Conservation (phyloP, 2,329 filamentous ascomycete species). For the Cryoendolithus antarcticus region DNA sequence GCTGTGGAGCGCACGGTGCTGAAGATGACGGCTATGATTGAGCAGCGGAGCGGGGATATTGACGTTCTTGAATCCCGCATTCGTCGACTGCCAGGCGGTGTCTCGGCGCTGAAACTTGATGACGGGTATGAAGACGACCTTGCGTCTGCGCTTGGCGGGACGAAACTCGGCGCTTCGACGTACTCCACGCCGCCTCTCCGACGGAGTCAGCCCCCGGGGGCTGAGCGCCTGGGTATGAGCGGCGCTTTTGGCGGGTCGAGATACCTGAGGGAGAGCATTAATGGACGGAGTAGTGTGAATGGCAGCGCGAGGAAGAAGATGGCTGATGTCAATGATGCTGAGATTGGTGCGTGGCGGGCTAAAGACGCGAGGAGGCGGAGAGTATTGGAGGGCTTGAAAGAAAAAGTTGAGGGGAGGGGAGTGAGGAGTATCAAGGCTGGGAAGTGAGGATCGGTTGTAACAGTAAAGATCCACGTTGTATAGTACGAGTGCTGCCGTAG, state of each 20-base stretch:
- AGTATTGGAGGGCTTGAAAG: constrained; percentile 27
- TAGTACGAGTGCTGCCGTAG: no score
- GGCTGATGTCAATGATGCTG: constrained; percentile 28
- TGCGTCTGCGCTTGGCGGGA: constrained; percentile 16
- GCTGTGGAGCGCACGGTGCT: constrained; percentile 81
- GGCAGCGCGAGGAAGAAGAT: constrained; percentile 23
- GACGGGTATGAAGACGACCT: constrained; percentile 23
- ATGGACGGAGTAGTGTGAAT: constrained; percentile 17
- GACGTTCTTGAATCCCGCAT: constrained; percentile 83
- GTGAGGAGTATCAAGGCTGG: constrained; percentile 1
- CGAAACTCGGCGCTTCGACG: constrained; percentile 19
- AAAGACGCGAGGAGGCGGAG: constrained; percentile 23
- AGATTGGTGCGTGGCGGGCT: constrained; percentile 26
- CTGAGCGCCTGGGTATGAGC: constrained; percentile 23
- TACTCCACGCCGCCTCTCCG: constrained; percentile 25
- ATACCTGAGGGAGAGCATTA: constrained; percentile 11
- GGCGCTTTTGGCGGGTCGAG: constrained; percentile 19
- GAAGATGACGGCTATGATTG: constrained; percentile 86
- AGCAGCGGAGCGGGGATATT: constrained; percentile 82
- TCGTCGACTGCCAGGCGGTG: constrained; percentile 45
- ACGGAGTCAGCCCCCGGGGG: constrained; percentile 15
- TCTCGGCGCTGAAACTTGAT: constrained; percentile 17
- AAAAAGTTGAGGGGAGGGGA: constrained; percentile 17
- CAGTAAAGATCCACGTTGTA: no score
- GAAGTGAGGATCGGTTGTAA: not conserved